Conservation (phyloP, 345 rosid species). For the Raphanus sativus region DNA sequence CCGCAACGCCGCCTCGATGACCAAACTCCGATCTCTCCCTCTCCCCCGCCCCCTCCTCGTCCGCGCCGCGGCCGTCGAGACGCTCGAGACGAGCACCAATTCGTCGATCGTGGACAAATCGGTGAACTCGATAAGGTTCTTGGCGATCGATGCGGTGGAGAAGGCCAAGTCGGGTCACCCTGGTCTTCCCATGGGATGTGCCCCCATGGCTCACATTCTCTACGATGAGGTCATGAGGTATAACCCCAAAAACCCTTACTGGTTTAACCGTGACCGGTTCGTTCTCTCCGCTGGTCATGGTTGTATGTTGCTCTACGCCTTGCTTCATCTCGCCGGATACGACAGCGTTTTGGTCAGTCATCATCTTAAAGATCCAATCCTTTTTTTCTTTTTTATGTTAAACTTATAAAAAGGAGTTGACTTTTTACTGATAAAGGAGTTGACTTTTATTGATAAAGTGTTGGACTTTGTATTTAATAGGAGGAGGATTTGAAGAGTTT, state of each 20-base stretch:
- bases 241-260: slow-evolving; percentile 96
- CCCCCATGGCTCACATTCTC: slow-evolving; percentile 90
- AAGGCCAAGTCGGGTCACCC: slow-evolving; percentile 62
- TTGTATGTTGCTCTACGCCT: not conserved
- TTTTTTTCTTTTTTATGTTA: not conserved
- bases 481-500: slow-evolving; percentile 89
- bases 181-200: slow-evolving; percentile 60
- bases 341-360: slow-evolving; percentile 74
- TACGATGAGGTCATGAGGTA: slow-evolving; percentile 96
- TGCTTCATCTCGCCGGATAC: slow-evolving; percentile 70
- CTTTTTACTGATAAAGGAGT: not conserved
- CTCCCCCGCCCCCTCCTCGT: slow-evolving; percentile 39
- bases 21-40: slow-evolving; percentile 32
- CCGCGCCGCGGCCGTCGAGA: slow-evolving; percentile 38
- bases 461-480: slow-evolving; percentile 42
- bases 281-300: not conserved
- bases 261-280: slow-evolving; percentile 98
- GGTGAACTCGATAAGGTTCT: slow-evolving; percentile 50
- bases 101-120: slow-evolving; percentile 44
- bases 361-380: not conserved
- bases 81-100: slow-evolving; percentile 33
- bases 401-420: not conserved
- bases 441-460: not conserved
- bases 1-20: slow-evolving; percentile 35
- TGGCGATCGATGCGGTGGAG: slow-evolving; percentile 59